Evolutionary conservation across 2,329 filamentous ascomycete genomes (phyloP), one percentile per base, ranked within the genome.

Genomic region (Fusarium cicatricum): DNA sequence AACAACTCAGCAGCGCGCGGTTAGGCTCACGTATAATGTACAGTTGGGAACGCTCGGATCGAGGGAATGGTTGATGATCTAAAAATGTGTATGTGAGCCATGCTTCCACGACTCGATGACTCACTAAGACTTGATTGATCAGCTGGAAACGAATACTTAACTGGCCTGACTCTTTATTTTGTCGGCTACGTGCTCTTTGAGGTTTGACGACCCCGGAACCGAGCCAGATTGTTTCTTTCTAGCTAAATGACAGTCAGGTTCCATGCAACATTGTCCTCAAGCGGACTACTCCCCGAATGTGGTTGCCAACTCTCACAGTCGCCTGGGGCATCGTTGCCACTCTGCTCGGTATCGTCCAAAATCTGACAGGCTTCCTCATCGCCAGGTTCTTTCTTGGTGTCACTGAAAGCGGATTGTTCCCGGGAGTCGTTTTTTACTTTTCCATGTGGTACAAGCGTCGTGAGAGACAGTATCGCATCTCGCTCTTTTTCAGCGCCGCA

Each of bases 121-220:
- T 39, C 9, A 14, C 17, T 59, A 10, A 55, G 10, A 3, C 7
- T 7, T 10, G n/a, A n/a, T 7, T 8, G 17, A 2, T 4, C 36
- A 81, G 81, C 81, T 21, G 85, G 82, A 1, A 82, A 87, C 39
- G 79, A 89, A 62, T 90, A 90, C 52, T 76, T 90, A 1, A 87
- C 83, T 0, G 85, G 85, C 1, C 68, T 90, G 34, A 90, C 87
- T 0, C 70, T 90, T 0, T 90, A 89, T 70, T 90, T 90, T 66
- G 74, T 85, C 34, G 82, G 82, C 37, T 86, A 85, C 54, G 82
- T 85, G 2, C 64, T 85, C 11, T 85, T 85, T 36, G 83, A 86
- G 65, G 79, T 80, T 38, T 37, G 69, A 32, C 2, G 5, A 7
- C n/a, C 11, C n/a, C 11, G 10, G 1, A 3, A 2, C 0, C 0